A percentile compares a stretch with the other conserved stretches of the same genome.
These are phyloP conservation scores for Rhodotorula mucilaginosa DNA, from an alignment of 1,284 basidiomycete genomes.

Conservation along the genomic window DNA sequence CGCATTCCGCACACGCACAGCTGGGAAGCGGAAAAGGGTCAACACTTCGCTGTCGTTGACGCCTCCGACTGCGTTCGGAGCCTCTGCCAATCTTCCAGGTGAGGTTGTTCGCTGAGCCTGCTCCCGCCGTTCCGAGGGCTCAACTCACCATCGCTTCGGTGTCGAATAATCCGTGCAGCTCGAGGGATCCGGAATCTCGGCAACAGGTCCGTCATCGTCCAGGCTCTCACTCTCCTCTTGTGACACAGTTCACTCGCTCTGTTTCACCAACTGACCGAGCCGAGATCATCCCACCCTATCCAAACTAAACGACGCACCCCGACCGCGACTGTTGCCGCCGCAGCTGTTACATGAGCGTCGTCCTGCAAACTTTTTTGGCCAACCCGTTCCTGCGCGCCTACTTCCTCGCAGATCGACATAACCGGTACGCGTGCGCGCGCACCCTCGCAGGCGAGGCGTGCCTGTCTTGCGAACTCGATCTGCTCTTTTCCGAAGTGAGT, in stretches of 20 bases:
- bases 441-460: slow-evolving; percentile 58
- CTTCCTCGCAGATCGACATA: slow-evolving; percentile 84
- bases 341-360: slow-evolving; percentile 91
- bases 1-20: neutral
- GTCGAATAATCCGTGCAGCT: slow-evolving; percentile 44
- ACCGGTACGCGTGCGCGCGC: slow-evolving; percentile 59
- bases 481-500: slow-evolving; percentile 75
- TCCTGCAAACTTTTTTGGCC: slow-evolving; percentile 87
- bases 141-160: neutral
- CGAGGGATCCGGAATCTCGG: slow-evolving; percentile 87
- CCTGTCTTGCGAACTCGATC: slow-evolving; percentile 93
- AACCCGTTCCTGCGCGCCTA: slow-evolving; percentile 88
- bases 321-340: too few relatives aligned
- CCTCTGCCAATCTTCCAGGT: slow-evolving; percentile 7
- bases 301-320: too few relatives aligned
- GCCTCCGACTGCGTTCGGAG: neutral
- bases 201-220: slow-evolving; percentile 12
- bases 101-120: neutral
- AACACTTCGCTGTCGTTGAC: neutral
- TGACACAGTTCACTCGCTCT: too few relatives aligned
- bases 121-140: too few relatives aligned
- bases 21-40: slow-evolving; percentile 12
- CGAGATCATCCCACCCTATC: too few relatives aligned
- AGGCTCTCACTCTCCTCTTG: too few relatives aligned
- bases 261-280: too few relatives aligned